These are phyloP conservation scores for Pythium myriotylum DNA, from an alignment of 352 stramenopile species.

Conservation along the genomic window DNA sequence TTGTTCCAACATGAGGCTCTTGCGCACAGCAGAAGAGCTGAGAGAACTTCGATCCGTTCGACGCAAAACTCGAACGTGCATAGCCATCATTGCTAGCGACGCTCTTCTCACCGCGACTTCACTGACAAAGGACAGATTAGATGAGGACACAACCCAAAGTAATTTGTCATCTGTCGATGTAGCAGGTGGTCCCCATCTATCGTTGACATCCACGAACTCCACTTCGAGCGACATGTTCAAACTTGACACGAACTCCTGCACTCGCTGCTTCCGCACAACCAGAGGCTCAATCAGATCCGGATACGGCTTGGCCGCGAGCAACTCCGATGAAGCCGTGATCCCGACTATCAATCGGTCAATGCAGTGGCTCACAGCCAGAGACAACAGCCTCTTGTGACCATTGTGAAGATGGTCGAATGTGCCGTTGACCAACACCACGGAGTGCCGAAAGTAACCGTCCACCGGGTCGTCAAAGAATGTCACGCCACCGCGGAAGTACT, in stretches of 20 bases:
- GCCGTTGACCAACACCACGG: constrained; percentile 66
- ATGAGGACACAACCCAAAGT: constrained; percentile 79
- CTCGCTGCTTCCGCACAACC: constrained; percentile 46
- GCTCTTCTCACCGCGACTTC: too few species aligned
- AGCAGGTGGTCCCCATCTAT: constrained; percentile 83
- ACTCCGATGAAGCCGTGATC: constrained; percentile 58
- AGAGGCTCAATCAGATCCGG: constrained; percentile 66
- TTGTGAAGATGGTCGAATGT: constrained; percentile 92
- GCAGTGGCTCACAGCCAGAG: constrained; percentile 62
- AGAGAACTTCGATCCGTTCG: too few species aligned
- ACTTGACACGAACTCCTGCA: constrained; percentile 59
- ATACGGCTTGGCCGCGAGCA: constrained; percentile 77
- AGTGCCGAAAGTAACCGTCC: too few species aligned
- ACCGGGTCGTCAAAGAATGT: too few species aligned
- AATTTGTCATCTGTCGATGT: constrained; percentile 54
- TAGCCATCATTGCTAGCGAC: too few species aligned
- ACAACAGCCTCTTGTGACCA: constrained; percentile 89
- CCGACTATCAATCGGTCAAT: constrained; percentile 49
- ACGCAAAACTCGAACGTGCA: too few species aligned
- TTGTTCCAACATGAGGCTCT: too few species aligned
- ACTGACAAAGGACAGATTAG: too few species aligned
- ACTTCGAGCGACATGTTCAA: constrained; percentile 59
- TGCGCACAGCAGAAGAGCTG: too few species aligned
- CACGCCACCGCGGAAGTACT: too few species aligned
- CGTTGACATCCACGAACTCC: constrained; percentile 73